Evolutionary conservation across 805 yeast species (phyloP), one percentile per base, ranked within the genome.

Genomic region (Teunomyces gatunensis): DNA sequence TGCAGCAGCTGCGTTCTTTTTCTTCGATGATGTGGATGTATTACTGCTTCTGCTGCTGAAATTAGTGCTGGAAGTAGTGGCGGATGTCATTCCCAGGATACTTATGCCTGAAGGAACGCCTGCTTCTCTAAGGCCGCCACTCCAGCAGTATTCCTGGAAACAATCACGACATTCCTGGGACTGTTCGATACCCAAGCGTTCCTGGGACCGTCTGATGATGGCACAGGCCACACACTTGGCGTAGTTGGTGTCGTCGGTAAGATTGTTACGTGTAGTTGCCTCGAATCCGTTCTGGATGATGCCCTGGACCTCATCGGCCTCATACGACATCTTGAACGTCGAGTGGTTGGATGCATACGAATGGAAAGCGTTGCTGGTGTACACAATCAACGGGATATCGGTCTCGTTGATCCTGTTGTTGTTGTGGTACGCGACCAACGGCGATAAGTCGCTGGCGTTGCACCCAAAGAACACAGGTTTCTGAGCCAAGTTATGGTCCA

Each of bases 391-490:
- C 5, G 65, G 65, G 6, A 67, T 48, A 34, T 64, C 70, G 3
- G 68, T 61, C 12, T 54, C 53, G 39, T 61, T 60, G 12, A 60
- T 45, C 29, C 54, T 48, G 17, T 43, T 39, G 32, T 58, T 54
- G 4, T 48, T 57, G 40, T 59, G 64, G 51, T 11, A 57, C 30
- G 42, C 29, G 42, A 15, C 17, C 49, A 61, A 56, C 2, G 49
- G 46, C 6, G 59, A 42, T 45, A 63, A 52, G 47, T 63, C 57
- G 27, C 40, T 47, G 34, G 65, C 64, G 34, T 56, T 54, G 44
- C 68, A 63, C 2, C 68, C 68, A 40, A 60, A 63, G 37, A 63
- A 63, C 13, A 60, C 54, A 1, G 68, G 68, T 25, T 52, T 54
- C 7, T 55, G 50, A 1, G 53, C 51, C 54, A 63, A 49, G 49